These are phyloP conservation scores for Trichocomaceae sp. DNA, from an alignment of 2,329 filamentous ascomycete genomes.

Conservation along the genomic window DNA sequence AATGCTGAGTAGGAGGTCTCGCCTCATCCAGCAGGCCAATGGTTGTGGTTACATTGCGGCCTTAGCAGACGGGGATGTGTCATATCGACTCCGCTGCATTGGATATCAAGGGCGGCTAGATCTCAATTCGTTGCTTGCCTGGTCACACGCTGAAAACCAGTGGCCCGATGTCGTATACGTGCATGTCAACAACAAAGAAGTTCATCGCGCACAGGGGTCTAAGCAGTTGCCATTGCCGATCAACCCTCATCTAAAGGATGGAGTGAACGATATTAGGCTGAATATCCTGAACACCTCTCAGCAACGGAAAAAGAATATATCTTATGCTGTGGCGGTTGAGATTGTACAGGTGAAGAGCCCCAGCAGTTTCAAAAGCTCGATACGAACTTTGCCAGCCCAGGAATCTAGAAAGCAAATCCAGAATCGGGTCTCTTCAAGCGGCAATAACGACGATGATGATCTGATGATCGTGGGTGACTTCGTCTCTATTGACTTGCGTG, in stretches of 20 bases:
- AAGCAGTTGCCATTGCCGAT: constrained; percentile 72
- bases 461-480: constrained; percentile 53
- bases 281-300: constrained; percentile 36
- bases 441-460: constrained; percentile 53
- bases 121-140: constrained; percentile 44
- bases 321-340: constrained; percentile 65
- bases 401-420: constrained; percentile 55
- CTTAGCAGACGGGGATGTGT: constrained; percentile 48
- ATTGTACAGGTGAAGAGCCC: constrained; percentile 51
- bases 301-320: constrained; percentile 25
- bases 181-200: constrained; percentile 55
- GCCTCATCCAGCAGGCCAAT: constrained; percentile 5
- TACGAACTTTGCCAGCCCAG: constrained; percentile 40
- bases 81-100: constrained; percentile 65
- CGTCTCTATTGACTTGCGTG: constrained; percentile 57
- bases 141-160: constrained; percentile 56
- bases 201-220: constrained; percentile 61
- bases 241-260: constrained; percentile 52
- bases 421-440: constrained; percentile 37
- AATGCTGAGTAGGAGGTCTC: constrained; percentile 30
- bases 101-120: constrained; percentile 29
- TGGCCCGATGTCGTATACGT: constrained; percentile 71
- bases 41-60: constrained; percentile 21
- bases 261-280: constrained; percentile 57
- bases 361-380: constrained; percentile 30